Evolutionary conservation across 1,139 yeast species (phyloP).

Genomic region (Candida labiduridarum): DNA sequence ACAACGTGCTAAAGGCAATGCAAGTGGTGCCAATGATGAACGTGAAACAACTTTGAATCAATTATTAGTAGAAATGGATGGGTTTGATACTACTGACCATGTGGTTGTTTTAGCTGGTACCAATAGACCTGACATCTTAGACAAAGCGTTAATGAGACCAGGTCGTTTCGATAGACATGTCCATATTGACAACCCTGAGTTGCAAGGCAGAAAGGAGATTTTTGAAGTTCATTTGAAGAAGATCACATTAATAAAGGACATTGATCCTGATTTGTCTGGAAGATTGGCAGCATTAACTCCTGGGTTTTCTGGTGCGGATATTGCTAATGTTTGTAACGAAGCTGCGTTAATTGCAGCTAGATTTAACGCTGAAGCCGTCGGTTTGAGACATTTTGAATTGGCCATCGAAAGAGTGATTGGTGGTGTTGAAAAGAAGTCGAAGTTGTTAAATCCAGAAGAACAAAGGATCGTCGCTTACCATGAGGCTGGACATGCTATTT

Average conservation of each 20-base stretch:
- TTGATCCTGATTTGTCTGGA: slow-evolving; percentile 62
- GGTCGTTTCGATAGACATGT: slow-evolving; percentile 97
- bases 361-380: slow-evolving; percentile 66
- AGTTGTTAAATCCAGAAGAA: slow-evolving; percentile 80
- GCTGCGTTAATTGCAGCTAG: slow-evolving; percentile 97
- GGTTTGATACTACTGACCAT: slow-evolving; percentile 86
- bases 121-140: slow-evolving; percentile 90
- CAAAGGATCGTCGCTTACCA: slow-evolving; percentile 92
- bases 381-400: slow-evolving; percentile 81
- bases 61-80: slow-evolving; percentile 96
- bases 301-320: slow-evolving; percentile 97
- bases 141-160: slow-evolving; percentile 90
- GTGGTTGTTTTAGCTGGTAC: slow-evolving; percentile 98
- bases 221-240: slow-evolving; percentile 81
- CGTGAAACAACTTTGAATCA: slow-evolving; percentile 96
- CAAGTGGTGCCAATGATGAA: slow-evolving; percentile 91
- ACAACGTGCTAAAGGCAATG: slow-evolving; percentile 81
- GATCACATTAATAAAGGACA: slow-evolving; percentile 52
- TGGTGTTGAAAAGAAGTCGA: slow-evolving; percentile 89
- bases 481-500: slow-evolving; percentile 98
- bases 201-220: slow-evolving; percentile 90
- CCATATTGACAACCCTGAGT: slow-evolving; percentile 87
- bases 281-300: slow-evolving; percentile 94
- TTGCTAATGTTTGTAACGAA: slow-evolving; percentile 95
- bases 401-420: slow-evolving; percentile 98